Evolutionary conservation across 1,139 yeast species (phyloP), one percentile per base, ranked within the genome.

Genomic region (Suhomyces bribrorum): DNA sequence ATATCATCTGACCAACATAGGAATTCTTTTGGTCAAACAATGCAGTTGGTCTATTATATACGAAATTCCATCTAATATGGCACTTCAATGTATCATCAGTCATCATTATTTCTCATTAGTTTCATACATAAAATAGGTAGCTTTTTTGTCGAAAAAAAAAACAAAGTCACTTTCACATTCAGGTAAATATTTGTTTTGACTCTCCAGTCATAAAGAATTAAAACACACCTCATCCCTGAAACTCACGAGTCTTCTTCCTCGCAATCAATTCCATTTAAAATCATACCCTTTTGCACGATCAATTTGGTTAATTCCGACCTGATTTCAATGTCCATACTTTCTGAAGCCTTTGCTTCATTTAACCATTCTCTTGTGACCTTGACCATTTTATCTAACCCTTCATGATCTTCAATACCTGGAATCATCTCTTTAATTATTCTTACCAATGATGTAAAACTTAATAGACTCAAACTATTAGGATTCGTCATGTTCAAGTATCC

Each of bases 391-490:
- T 66, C 73, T 39, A 68, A 56, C 11, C 47, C 49, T 9, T 53
- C 57, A 34, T 50, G 47, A 31, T 54, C 54, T 20, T 58, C 60
- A 3, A 41, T 37, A 1, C 56, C 56, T 5, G 57, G 55, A 20
- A 64, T 51, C 16, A 64, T 32, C 14, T 49, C 50, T 18, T 54
- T 46, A 12, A 67, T 43, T 26, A 64, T 49, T 32, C 54, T 60
- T 11, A 66, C 52, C 27, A 69, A 49, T 2, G 66, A 50, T 1
- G 73, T 62, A 44, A 71, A 67, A 25, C 69, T 58, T 27, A 68
- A 49, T 12, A 47, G 23, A 27, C 47, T 47, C 34, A 50, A 37
- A 16, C 36, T 29, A 15, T 34, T 37, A 12, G 46, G 26, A 14
- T 41, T 40, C n/a, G 35, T 13, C 15, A 64, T 46, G 27, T 50